These are phyloP conservation scores for Aureobasidium sp. DNA, from an alignment of 2,329 filamentous ascomycete genomes.

Conservation along the genomic window DNA sequence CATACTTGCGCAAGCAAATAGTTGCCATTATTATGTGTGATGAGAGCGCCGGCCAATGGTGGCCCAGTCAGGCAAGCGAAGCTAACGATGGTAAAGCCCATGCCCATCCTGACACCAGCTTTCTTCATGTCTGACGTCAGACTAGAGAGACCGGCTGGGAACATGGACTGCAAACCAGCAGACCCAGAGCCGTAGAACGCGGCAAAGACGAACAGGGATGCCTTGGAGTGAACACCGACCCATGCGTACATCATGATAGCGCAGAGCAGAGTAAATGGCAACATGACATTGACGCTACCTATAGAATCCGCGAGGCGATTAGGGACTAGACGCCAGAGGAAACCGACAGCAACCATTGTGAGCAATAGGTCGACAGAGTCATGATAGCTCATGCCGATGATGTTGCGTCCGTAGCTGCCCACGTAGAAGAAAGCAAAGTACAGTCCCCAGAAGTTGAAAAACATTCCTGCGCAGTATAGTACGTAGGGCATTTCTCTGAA, in stretches of 20 bases:
- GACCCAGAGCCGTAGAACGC: slow-evolving; percentile 37
- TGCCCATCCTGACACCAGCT: slow-evolving; percentile 39
- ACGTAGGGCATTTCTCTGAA: slow-evolving; percentile 30
- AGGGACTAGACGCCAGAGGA: slow-evolving; percentile 45
- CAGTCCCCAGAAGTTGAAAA: slow-evolving; percentile 21
- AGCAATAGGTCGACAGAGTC: slow-evolving; percentile 48
- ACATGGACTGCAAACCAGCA: slow-evolving; percentile 38
- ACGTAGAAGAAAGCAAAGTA: slow-evolving; percentile 41
- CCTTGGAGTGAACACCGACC: slow-evolving; percentile 39
- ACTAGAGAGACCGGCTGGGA: slow-evolving; percentile 34
- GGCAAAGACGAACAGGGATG: slow-evolving; percentile 35
- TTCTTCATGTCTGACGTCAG: slow-evolving; percentile 40
- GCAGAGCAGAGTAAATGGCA: slow-evolving; percentile 41
- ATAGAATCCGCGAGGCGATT: slow-evolving; percentile 46
- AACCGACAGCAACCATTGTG: slow-evolving; percentile 48
- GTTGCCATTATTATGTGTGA: slow-evolving; percentile 24
- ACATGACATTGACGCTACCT: slow-evolving; percentile 48
- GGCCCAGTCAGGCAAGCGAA: slow-evolving; percentile 38
- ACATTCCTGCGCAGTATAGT: slow-evolving; percentile 22
- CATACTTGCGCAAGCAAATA: slow-evolving; percentile 40
- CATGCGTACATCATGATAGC: slow-evolving; percentile 47
- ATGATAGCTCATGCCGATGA: slow-evolving; percentile 36
- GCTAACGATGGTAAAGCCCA: slow-evolving; percentile 39
- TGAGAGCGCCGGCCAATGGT: slow-evolving; percentile 38
- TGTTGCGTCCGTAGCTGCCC: slow-evolving; percentile 28